Base-by-base conservation (phyloP, 306 rosid species). In the Urtica urens region DNA sequence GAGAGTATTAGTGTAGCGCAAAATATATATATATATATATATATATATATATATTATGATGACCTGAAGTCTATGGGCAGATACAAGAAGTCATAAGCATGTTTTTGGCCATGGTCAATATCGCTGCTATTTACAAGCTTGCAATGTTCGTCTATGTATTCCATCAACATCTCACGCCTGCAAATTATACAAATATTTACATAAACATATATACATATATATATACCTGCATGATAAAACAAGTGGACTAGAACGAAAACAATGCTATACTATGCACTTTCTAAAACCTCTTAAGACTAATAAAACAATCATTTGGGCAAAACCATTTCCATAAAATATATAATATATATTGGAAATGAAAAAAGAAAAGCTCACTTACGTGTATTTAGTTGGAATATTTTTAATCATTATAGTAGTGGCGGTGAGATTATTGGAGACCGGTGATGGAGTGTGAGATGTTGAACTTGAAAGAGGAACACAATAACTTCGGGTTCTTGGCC, bases 31-130 rank as follows among this genome's bases (percentile, higher is more conserved):
- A 41, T 41, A 1, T 3, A 16, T 41, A 41, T 45, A 3, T 20
- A 23, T 23, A 18, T 45, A 21, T 45, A 4, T 11, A 5, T 55
- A 35, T 9, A 35, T 35, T 4, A 3, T 4, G n/a, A 31, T 31
- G 11, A 77, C 87, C n/a, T 16, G 67, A 80, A 84, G 53, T 80
- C 95, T 4, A 84, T 75, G 0, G 95, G 95, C 31, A 84, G 49
- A 35, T 84, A 84, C 0, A 80, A 33, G 26, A 78, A 66, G 53
- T 84, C 87, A 51, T 62, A 77, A 0, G 83, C 78, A 59, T 6
- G n/a, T 10, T 0, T 0, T 6, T 0, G 53, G 37, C 49, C 65
- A 24, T 21, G 40, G n/a, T 35, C n/a, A 35, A 10, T 1, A 31
- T 31, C 10, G 13, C 13, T 13, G 7, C 2, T 8, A 68, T 79